Percentiles rank a stretch among this genome's conserved stretches.
Evolutionary conservation across 345 rosid genomes (phyloP).

Genomic region (Populus tremula): DNA sequence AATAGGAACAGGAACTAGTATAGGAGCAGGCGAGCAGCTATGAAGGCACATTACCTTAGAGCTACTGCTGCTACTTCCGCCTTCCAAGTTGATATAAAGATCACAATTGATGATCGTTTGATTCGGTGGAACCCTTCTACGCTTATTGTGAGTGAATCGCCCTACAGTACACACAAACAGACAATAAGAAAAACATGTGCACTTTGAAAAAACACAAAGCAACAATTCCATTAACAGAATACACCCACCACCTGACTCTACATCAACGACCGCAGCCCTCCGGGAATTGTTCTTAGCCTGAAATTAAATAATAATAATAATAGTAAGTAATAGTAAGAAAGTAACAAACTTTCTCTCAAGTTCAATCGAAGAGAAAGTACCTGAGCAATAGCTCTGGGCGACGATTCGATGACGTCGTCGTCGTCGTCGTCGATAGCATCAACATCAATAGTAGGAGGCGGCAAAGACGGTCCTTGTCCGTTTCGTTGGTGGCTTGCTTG

Average conservation of each 20-base stretch:
- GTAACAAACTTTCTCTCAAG: too few species aligned
- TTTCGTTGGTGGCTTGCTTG: conserved; percentile 16
- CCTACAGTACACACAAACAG: conserved; percentile 21
- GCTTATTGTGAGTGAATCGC: conserved; percentile 29
- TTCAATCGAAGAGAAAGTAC: conserved; percentile 24
- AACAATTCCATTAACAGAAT: neutral
- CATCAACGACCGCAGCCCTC: conserved; percentile 47
- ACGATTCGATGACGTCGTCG: conserved; percentile 72
- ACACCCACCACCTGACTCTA: conserved; percentile 59
- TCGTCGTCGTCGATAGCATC: conserved; percentile 88
- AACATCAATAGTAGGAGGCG: conserved; percentile 50
- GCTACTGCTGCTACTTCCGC: conserved; percentile 27
- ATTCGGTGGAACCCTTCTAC: conserved; percentile 38
- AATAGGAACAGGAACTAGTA: neutral
- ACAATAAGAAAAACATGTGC: neutral
- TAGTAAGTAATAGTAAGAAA: neutral
- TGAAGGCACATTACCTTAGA: conserved; percentile 29
- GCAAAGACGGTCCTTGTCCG: conserved; percentile 25
- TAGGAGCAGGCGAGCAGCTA: neutral
- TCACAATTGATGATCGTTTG: conserved; percentile 37
- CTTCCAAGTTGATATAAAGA: conserved; percentile 50
- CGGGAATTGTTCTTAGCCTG: conserved; percentile 77
- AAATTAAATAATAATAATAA: conserved; percentile 13
- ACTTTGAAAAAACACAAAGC: neutral
- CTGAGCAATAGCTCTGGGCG: conserved; percentile 73